Base-by-base conservation (phyloP, 805 yeast species). In the Sungouiella thailandica region DNA sequence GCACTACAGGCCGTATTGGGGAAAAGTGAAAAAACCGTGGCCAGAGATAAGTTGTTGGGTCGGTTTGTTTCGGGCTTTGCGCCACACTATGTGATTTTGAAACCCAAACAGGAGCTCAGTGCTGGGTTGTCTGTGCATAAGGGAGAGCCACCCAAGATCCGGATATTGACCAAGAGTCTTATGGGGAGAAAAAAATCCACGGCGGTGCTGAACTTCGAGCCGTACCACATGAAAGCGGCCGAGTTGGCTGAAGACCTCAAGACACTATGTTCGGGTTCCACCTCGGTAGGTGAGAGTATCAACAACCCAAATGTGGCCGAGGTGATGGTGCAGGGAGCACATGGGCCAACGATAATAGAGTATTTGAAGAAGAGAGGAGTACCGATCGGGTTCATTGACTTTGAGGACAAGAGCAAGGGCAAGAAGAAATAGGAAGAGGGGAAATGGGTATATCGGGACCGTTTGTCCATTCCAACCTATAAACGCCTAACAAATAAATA, bases 321-420 rank as follows among this genome's bases (percentile, higher is more conserved):
- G 48, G 87, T 93, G 4, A 71, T 78, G 29, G 95, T 93, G 2
- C 97, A 93, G 61, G 98, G 98, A 0, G 83, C 90, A 2, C 97
- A 90, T 53, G 78, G 78, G 16, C 71, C 75, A 29, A 55, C 70
- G 0, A 75, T 83, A 8, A 61, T 69, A n/a, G 80, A 78, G 2
- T 54, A 80, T 28, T 59, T 89, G 37, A 69, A 62, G 28, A 62
- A 61, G 4, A 64, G 76, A 37, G 95, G 95, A 0, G 59, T 90
- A 17, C 80, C 82, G 16, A 54, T 70, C 4, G 55, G 69, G 12
- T 83, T 82, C 80, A 78, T 90, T 12, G 72, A 70, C 16, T 72
- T 75, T 37, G 78, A 72, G 36, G 83, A 83, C 47, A 81, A 78
- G 49, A 52, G 73, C 16, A 80, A 77, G 50, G 59, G 63, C 37